These are phyloP conservation scores for Krasilnikovozyma curviuscula DNA, from an alignment of 768 basidiomycete species.

Conservation along the genomic window DNA sequence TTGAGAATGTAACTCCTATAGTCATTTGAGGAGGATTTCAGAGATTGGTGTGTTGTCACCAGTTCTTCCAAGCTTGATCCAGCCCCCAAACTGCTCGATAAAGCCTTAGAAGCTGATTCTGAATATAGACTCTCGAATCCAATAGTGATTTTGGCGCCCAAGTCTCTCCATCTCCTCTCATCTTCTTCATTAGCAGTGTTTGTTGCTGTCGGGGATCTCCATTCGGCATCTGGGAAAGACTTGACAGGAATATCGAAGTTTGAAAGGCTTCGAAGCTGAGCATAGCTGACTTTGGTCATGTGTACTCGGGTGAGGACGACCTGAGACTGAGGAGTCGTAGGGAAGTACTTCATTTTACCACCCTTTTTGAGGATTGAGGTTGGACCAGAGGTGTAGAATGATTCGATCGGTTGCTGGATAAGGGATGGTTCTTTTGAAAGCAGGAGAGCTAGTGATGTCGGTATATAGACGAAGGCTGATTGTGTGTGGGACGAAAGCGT, in stretches of 20 bases:
- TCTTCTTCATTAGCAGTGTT: constrained; percentile 35
- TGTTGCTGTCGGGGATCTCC: constrained; percentile 19
- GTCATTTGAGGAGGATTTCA: no score
- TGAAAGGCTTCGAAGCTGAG: constrained; percentile 77
- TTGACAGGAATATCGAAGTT: constrained; percentile 83
- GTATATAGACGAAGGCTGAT: constrained; percentile 55
- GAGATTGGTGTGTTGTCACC: no score
- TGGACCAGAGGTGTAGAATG: constrained; percentile 90
- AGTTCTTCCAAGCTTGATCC: no score
- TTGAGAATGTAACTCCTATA: constrained; percentile 53
- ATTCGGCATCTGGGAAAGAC: constrained; percentile 37
- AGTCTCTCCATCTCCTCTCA: constrained; percentile 59
- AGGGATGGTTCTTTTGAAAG: constrained; percentile 45
- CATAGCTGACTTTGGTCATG: constrained; percentile 82
- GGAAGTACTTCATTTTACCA: constrained; percentile 75
- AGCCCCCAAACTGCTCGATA: constrained; percentile 2
- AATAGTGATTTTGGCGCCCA: constrained; percentile 87
- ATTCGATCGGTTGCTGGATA: constrained; percentile 68
- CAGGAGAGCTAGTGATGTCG: constrained; percentile 56
- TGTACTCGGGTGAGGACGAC: constrained; percentile 42
- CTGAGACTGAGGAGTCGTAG: constrained; percentile 37
- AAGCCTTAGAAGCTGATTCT: constrained; percentile 5
- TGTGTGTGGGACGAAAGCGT: constrained; percentile 50
- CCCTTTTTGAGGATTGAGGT: constrained; percentile 58
- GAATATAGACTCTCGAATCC: constrained; percentile 88